Base-by-base conservation (phyloP, 495 filamentous ascomycete genomes). In the Trichoderma reesei region DNA sequence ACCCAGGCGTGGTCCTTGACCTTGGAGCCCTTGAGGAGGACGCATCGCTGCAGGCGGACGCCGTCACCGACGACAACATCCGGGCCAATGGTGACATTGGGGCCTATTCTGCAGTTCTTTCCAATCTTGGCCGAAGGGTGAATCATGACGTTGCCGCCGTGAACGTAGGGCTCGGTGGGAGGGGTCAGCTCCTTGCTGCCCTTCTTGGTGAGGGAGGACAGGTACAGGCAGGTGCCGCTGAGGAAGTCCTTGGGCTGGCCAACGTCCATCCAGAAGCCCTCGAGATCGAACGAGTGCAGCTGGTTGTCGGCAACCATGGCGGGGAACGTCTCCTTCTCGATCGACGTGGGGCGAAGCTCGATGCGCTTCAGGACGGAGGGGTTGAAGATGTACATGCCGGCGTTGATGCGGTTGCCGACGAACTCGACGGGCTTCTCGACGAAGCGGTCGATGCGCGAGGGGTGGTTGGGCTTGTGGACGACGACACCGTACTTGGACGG, bases 191-290 rank as follows among this genome's bases (percentile, higher is more conserved):
- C 82, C 78, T 95, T 93, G 64, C 90, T 90, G 72, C 88, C 87
- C 78, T 90, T 94, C 84, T 97, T 97, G 11, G 92, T 83, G 63
- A 99, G 85, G 13, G 90, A 95, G 31, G 89, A 91, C 61, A 99
- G 87, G 79, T 98, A 99, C 60, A 99, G 85, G 76, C 95, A 99
- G 67, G 94, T 98, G 65, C 94, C 94, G 39, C 86, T 90, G 61
- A 99, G 81, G 83, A 99, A 99, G 74, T 99, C 94, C 79, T 99
- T 99, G 63, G 94, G 94, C 75, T 99, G 94, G 69, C 94, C 94
- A 65, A 99, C 92, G 70, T 99, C 94, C 94, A 99, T 99, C 94
- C 94, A 99, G 82, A 96, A 99, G 67, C 94, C 92, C 68, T 99
- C 95, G 42, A 99, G 83, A 75, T 99, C 94, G 74, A 96, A 97